Conservation (phyloP, 768 basidiomycete genomes). For the Naganishia vishniacii region DNA sequence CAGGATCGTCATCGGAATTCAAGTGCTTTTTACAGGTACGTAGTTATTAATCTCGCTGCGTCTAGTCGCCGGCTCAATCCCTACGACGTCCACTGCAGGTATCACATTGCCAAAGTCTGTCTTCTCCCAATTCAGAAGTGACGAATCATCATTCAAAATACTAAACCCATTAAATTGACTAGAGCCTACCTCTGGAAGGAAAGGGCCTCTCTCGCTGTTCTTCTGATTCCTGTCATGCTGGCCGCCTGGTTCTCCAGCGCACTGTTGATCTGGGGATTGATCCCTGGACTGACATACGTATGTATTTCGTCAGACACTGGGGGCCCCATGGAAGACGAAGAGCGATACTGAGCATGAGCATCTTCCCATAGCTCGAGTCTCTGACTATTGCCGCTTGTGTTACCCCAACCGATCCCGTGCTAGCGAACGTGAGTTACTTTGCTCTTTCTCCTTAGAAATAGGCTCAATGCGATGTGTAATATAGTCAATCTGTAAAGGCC, state of each 20-base stretch:
- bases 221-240: slow-evolving; percentile 50
- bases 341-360: neutral
- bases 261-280: slow-evolving; percentile 48
- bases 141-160: neutral
- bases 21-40: slow-evolving; percentile 8
- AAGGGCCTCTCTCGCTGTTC: slow-evolving; percentile 45
- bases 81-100: slow-evolving; percentile 42
- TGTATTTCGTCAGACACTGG: too few relatives aligned
- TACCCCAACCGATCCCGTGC: slow-evolving; percentile 52
- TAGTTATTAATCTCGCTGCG: neutral
- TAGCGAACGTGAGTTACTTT: slow-evolving; percentile 44
- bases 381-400: slow-evolving; percentile 50
- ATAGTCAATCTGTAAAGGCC: slow-evolving; percentile 41
- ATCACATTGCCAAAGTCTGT: slow-evolving; percentile 45
- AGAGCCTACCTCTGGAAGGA: slow-evolving; percentile 48
- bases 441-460: slow-evolving; percentile 16
- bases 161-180: neutral
- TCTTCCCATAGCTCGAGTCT: slow-evolving; percentile 40
- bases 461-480: neutral
- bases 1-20: slow-evolving; percentile 20
- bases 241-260: slow-evolving; percentile 49
- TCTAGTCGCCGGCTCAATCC: neutral
- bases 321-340: too few relatives aligned
- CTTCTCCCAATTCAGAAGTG: too few relatives aligned
- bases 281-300: slow-evolving; percentile 48